Percentiles rank a stretch among this genome's conserved stretches.
These are phyloP conservation scores for Cryptosporidium canis DNA, from an alignment of 169 alveolate species.

Conservation along the genomic window DNA sequence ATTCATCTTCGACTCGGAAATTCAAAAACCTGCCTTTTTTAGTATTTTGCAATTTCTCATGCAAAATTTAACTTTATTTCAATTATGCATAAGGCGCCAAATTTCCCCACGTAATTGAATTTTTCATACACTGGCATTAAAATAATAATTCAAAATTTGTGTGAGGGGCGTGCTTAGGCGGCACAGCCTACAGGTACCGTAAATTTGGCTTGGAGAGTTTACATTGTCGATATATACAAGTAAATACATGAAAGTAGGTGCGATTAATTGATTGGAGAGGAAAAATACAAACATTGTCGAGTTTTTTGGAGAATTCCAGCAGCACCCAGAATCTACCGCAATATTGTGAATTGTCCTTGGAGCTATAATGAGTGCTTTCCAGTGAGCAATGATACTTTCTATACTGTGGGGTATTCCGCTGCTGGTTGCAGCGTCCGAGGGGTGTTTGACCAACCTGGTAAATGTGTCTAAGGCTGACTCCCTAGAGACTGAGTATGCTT, in stretches of 20 bases:
- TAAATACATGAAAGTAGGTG: background rate
- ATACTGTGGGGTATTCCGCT: background rate
- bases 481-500: slow-evolving; percentile 11
- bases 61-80: background rate
- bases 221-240: slow-evolving; percentile 1
- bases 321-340: background rate
- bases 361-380: background rate
- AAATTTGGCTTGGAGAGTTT: background rate
- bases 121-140: background rate
- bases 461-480: background rate
- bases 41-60: background rate
- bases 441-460: background rate
- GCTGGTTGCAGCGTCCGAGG: background rate
- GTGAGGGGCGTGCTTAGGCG: background rate
- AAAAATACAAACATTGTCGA: background rate
- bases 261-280: background rate
- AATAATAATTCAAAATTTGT: background rate
- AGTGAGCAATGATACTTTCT: background rate
- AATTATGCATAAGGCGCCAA: slow-evolving; percentile 45
- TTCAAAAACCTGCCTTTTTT: background rate
- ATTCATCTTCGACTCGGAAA: background rate
- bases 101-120: slow-evolving; percentile 21
- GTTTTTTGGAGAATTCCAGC: background rate
- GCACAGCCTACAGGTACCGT: background rate
- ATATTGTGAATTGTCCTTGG: background rate